Evolutionary conservation across 2,329 filamentous ascomycete genomes (phyloP).

Genomic region (Epichloe coenophiala): DNA sequence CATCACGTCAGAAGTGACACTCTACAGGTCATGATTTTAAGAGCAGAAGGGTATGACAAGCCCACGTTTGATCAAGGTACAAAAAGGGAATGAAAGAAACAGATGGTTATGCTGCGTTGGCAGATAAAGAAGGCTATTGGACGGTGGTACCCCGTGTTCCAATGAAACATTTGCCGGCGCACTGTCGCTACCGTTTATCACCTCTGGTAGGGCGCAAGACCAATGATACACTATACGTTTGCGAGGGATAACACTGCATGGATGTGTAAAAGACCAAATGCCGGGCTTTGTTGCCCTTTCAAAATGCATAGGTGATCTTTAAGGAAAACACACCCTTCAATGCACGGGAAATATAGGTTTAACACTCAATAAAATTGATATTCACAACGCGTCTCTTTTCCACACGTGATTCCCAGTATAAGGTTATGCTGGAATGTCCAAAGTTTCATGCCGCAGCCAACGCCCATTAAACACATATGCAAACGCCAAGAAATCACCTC

Average conservation of each 20-base stretch:
- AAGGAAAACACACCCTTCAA: no score
- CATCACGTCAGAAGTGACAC: not conserved
- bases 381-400: no score
- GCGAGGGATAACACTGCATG: not conserved
- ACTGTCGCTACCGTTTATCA: not conserved
- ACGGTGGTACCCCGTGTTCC: not conserved
- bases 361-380: no score
- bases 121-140: not conserved
- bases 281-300: not conserved
- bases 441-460: no score
- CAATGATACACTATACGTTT: not conserved
- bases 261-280: no score
- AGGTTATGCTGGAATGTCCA: no score
- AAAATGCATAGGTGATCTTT: not conserved
- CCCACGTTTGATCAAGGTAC: not conserved
- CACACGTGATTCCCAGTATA: no score
- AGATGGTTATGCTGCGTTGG: not conserved
- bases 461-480: no score
- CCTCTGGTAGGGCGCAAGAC: not conserved
- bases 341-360: no score
- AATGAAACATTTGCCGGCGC: not conserved
- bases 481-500: no score
- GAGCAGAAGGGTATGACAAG: not conserved
- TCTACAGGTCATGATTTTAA: not conserved
- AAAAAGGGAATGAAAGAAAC: not conserved